Evolutionary conservation across 306 rosid genomes (phyloP), one percentile per base, ranked within the genome.

Genomic region (Benincasa hispida): DNA sequence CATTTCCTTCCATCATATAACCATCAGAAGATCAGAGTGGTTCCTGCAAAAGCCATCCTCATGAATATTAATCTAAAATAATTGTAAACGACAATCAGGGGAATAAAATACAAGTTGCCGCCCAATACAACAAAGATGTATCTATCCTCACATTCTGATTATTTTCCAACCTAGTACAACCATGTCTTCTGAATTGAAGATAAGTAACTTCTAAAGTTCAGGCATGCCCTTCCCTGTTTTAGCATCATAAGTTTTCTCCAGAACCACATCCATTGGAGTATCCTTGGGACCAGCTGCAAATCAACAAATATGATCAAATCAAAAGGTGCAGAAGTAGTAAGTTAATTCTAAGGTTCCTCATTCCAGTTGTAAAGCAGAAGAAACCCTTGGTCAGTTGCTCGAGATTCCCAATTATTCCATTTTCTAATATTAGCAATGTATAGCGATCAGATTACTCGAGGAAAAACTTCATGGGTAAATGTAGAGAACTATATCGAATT

Each of bases 201-300:
- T 13, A 54, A 53, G 62, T 30, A 24, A 18, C 76, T 82, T 79
- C 82, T 83, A 91, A 78, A 94, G 96, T 47, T 83, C 88, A 59
- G 98, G 94, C 96, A 94, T 83, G 68, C 97, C 98, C 88, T 67
- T 87, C 74, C 98, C 98, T 28, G 89, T 69, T 87, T 94, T 94
- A 25, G 89, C 84, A 80, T 94, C 90, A 5, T 90, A 91, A 19
- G 96, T 91, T 88, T 82, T 94, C 87, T 94, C 91, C 48, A 83
- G 27, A 82, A 87, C 98, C 17, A 83, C 54, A 45, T 94, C 90
- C 86, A 91, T 79, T 0, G 91, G 87, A 68, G 97, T 94, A 61
- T 94, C 98, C 89, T 86, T 90, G 14, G 96, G 91, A 77, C 98
- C 98, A 82, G 82, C 97, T 94, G 96, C 82, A 81, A 83, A 82